Conservation (phyloP, 345 rosid genomes). For the Diplotaxis tenuifolia region DNA sequence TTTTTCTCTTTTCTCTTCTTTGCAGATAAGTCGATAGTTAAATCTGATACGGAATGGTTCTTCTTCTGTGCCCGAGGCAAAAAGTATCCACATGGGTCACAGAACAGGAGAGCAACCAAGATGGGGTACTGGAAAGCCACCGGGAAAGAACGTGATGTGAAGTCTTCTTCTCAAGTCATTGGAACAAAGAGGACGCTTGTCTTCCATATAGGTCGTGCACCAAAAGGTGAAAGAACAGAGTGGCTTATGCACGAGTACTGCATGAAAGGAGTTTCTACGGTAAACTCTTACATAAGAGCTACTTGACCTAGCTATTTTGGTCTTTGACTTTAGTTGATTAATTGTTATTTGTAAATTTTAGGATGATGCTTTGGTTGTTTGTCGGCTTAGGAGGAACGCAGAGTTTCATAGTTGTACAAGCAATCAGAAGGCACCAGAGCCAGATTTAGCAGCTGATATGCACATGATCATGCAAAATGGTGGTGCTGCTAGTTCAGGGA, state of each 20-base stretch:
- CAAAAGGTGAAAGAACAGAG: slow-evolving; percentile 87
- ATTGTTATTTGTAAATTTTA: neutral
- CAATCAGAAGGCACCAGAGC: slow-evolving; percentile 24
- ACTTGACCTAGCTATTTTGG: neutral
- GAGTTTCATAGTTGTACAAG: slow-evolving; percentile 44
- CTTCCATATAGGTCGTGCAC: slow-evolving; percentile 86
- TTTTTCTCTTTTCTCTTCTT: neutral
- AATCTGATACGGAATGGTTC: slow-evolving; percentile 84
- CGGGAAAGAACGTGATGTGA: slow-evolving; percentile 82
- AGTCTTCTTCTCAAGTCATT: slow-evolving; percentile 53
- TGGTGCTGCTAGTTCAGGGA: slow-evolving; percentile 8
- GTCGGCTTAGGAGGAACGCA: slow-evolving; percentile 63
- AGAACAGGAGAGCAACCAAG: slow-evolving; percentile 76
- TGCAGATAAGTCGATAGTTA: slow-evolving; percentile 58
- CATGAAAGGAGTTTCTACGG: slow-evolving; percentile 62
- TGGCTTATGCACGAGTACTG: slow-evolving; percentile 93
- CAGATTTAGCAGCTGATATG: slow-evolving; percentile 7
- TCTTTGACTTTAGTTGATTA: neutral
- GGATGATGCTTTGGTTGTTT: slow-evolving; percentile 79
- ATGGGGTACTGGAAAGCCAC: slow-evolving; percentile 95
- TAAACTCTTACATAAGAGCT: slow-evolving; percentile 16
- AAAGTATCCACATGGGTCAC: slow-evolving; percentile 81
- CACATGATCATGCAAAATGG: slow-evolving; percentile 19
- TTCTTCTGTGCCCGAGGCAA: slow-evolving; percentile 83
- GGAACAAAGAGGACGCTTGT: slow-evolving; percentile 92